Evolutionary conservation across 768 basidiomycete genomes (phyloP).

Genomic region (Mycena capillaripes): DNA sequence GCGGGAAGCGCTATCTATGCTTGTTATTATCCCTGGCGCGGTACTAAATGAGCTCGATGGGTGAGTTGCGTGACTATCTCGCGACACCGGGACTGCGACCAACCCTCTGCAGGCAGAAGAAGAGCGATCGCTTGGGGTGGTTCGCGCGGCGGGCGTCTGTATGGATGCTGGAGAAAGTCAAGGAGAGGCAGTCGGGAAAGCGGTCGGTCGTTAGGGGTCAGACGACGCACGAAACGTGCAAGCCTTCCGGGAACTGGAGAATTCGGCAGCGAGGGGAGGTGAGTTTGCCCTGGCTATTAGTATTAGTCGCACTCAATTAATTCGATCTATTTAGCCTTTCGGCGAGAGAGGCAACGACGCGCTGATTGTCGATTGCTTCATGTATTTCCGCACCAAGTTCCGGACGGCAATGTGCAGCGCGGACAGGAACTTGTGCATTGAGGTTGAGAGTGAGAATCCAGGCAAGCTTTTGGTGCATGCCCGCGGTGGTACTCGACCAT

Average conservation of each 20-base stretch:
- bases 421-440: constrained; percentile 76
- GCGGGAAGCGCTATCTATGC: constrained; percentile 59
- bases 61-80: constrained; percentile 49
- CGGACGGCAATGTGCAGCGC: constrained; percentile 74
- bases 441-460: constrained; percentile 63
- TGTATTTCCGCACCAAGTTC: constrained; percentile 66
- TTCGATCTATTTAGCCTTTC: constrained; percentile 33
- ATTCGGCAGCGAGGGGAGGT: constrained; percentile 61
- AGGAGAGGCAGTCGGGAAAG: constrained; percentile 57
- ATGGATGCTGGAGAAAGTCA: constrained; percentile 76
- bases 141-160: constrained; percentile 78
- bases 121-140: constrained; percentile 63
- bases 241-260: constrained; percentile 73
- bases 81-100: constrained; percentile 11
- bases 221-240: constrained; percentile 74
- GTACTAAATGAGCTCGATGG: constrained; percentile 86
- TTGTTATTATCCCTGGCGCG: constrained; percentile 78
- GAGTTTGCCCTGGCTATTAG: constrained; percentile 32
- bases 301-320: constrained; percentile 13
- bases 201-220: constrained; percentile 47
- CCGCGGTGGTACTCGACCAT: neutral
- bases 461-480: constrained; percentile 49
- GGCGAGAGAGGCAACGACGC: constrained; percentile 71
- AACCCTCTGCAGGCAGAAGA: constrained; percentile 58
- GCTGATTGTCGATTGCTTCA: constrained; percentile 83